These are phyloP conservation scores for Goffeauzyma gilvescens DNA, from an alignment of 768 basidiomycete species.

Conservation along the genomic window DNA sequence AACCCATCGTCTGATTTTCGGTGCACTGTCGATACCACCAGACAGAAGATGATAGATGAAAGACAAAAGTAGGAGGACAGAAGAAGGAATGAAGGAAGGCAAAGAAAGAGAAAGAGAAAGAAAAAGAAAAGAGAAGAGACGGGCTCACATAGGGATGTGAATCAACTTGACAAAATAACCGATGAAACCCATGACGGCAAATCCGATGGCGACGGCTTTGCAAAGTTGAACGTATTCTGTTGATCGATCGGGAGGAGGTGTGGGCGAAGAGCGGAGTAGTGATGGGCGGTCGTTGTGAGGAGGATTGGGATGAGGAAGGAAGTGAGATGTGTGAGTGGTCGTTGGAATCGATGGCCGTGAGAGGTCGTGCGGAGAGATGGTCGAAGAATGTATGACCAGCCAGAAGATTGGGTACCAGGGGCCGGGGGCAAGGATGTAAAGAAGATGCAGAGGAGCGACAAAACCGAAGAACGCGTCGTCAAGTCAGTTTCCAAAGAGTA, in stretches of 20 bases:
- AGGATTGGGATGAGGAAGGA: not conserved
- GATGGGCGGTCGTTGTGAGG: not conserved
- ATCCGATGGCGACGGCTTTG: conserved; percentile 89
- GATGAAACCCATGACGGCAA: conserved; percentile 98
- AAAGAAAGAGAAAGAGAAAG: not conserved
- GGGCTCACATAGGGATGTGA: conserved; percentile 86
- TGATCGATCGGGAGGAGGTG: not conserved
- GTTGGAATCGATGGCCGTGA: not conserved
- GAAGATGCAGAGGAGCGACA: no score
- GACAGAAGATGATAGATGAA: conserved; percentile 12
- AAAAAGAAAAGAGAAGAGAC: not conserved
- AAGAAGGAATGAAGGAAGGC: conserved; percentile 12
- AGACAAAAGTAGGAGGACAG: not conserved
- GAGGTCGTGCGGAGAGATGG: conserved; percentile 4
- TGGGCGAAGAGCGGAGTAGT: not conserved
- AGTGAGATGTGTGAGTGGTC: no score
- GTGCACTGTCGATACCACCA: no score
- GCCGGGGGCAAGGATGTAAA: no score
- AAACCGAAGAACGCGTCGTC: no score
- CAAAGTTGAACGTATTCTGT: conserved; percentile 87
- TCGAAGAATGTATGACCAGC: no score
- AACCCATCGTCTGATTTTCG: no score
- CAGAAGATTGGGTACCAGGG: no score
- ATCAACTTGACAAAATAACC: conserved; percentile 97
- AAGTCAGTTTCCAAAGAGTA: no score